Conservation (phyloP, 202 grass and related monocot genomes). For the Thinopyrum obtusiflorum region DNA sequence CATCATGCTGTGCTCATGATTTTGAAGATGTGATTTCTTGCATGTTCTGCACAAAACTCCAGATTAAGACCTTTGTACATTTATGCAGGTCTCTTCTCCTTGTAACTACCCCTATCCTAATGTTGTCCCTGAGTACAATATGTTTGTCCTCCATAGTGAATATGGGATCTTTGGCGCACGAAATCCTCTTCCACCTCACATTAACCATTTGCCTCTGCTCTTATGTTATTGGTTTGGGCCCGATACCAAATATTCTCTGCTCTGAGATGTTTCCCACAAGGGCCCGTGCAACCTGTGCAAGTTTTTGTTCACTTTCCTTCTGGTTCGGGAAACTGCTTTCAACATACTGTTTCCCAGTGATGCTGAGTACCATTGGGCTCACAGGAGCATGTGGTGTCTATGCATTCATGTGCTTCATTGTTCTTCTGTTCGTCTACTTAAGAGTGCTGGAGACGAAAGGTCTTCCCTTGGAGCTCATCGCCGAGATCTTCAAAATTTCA, state of each 20-base stretch:
- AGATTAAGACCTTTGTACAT: constrained; percentile 28
- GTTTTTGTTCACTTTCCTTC: constrained; percentile 42
- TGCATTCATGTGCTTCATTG: constrained; percentile 31
- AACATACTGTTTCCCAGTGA: constrained; percentile 49
- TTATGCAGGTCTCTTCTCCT: constrained; percentile 50
- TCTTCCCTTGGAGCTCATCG: constrained; percentile 47
- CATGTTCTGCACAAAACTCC: background rate
- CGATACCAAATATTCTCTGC: constrained; percentile 49
- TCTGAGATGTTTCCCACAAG: constrained; percentile 50
- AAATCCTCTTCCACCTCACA: constrained; percentile 35
- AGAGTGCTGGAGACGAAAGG: constrained; percentile 35
- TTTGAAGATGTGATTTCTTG: background rate
- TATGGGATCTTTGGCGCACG: constrained; percentile 24
- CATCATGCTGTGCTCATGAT: background rate
- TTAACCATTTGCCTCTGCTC: constrained; percentile 44
- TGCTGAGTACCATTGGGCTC: constrained; percentile 44
- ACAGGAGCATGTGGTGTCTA: constrained; percentile 28
- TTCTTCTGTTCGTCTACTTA: constrained; percentile 28
- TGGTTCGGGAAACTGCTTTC: constrained; percentile 47
- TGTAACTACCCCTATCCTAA: constrained; percentile 31
- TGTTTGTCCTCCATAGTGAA: constrained; percentile 30
- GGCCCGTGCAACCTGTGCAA: constrained; percentile 48
- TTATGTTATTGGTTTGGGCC: constrained; percentile 40
- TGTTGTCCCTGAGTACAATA: constrained; percentile 26
- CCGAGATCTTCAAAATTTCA: constrained; percentile 33